Conservation (phyloP, 371 early-diverging fungal genomes). For the Thermomucor indicae-seudaticae region DNA sequence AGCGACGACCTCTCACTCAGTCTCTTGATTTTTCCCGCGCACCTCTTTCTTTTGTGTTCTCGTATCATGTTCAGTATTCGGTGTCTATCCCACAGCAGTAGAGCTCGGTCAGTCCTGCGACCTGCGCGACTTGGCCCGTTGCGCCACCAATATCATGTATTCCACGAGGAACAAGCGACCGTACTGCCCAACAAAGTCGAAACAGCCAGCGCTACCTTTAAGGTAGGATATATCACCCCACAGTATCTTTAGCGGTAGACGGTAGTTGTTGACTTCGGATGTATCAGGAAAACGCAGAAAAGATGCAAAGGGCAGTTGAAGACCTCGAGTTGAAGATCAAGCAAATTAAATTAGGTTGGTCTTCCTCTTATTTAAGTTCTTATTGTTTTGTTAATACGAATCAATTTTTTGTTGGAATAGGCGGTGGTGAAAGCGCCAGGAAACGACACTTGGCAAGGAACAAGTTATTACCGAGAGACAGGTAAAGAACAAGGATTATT, state of each 20-base stretch:
- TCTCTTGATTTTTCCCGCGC: too few relatives aligned
- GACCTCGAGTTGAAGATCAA: slow-evolving; percentile 71
- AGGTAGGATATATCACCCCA: slow-evolving; percentile 62
- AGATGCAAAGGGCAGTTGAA: slow-evolving; percentile 73
- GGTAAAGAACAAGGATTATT: slow-evolving; percentile 38
- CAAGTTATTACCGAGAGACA: slow-evolving; percentile 93
- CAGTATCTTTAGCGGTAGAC: neutral
- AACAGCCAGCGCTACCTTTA: slow-evolving; percentile 75
- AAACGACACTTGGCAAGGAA: slow-evolving; percentile 83
- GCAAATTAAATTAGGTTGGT: slow-evolving; percentile 74
- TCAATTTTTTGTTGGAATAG: slow-evolving; percentile 33
- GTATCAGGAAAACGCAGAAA: slow-evolving; percentile 74
- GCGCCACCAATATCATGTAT: slow-evolving; percentile 40
- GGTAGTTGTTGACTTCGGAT: neutral
- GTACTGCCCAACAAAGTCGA: slow-evolving; percentile 60
- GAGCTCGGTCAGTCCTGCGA: too few relatives aligned
- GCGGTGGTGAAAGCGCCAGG: slow-evolving; percentile 90
- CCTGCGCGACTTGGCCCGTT: too few relatives aligned
- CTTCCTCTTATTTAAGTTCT: neutral
- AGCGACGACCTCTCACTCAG: too few relatives aligned
- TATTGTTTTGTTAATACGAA: neutral
- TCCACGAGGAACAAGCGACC: slow-evolving; percentile 37
- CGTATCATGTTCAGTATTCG: too few relatives aligned
- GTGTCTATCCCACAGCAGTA: too few relatives aligned
- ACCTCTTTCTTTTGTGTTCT: too few relatives aligned